Percentiles rank a stretch among this genome's conserved stretches.
phyloP scores from a whole-genome alignment of 106 monocot genomes.

The Vanilla planifolia region DNA sequence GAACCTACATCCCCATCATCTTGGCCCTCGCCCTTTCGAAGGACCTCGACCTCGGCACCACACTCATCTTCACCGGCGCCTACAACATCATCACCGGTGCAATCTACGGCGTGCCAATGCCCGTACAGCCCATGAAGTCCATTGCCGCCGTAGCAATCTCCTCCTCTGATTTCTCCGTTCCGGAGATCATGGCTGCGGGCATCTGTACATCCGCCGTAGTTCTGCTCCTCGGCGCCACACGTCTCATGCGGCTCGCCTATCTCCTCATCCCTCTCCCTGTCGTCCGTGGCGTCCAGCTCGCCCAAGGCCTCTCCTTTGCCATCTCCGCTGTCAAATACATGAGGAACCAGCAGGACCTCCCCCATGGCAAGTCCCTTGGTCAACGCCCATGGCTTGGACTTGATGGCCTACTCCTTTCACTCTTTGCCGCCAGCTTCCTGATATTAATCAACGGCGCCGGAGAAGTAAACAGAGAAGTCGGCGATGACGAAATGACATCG shows the following conservation, averaged over 20 bases:
- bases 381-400: slow-evolving; percentile 67
- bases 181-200: slow-evolving; percentile 97
- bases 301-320: slow-evolving; percentile 43
- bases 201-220: slow-evolving; percentile 53
- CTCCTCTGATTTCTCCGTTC: slow-evolving; percentile 45
- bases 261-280: slow-evolving; percentile 83
- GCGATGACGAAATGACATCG: no score
- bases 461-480: slow-evolving; percentile 25
- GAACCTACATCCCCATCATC: slow-evolving; percentile 90
- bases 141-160: slow-evolving; percentile 93
- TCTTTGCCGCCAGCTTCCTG: slow-evolving; percentile 64
- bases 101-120: slow-evolving; percentile 94
- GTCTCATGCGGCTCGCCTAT: slow-evolving; percentile 86
- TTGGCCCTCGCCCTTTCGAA: slow-evolving; percentile 81
- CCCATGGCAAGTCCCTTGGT: slow-evolving; percentile 30
- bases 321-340: slow-evolving; percentile 22
- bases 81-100: slow-evolving; percentile 84
- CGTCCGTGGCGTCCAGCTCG: slow-evolving; percentile 96
- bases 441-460: slow-evolving; percentile 58
- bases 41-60: slow-evolving; percentile 77
- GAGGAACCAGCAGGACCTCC: slow-evolving; percentile 40
- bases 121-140: slow-evolving; percentile 99
- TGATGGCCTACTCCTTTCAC: slow-evolving; percentile 85
- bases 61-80: slow-evolving; percentile 88
- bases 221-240: slow-evolving; percentile 69